phyloP scores from a whole-genome alignment of 2,329 filamentous ascomycete species.

The Fusarium sp. region DNA sequence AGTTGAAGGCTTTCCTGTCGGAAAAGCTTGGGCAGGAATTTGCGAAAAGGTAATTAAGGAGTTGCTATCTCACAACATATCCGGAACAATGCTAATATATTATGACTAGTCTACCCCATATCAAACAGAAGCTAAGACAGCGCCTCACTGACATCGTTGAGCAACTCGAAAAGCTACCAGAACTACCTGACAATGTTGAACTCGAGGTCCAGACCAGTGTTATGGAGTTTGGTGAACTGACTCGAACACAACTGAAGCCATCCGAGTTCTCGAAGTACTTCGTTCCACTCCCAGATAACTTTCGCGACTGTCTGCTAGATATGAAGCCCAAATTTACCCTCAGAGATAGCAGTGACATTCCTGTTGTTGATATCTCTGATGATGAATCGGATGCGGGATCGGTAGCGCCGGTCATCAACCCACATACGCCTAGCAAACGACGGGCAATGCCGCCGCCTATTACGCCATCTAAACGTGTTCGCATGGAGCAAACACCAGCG shows the following conservation, averaged over 20 bases:
- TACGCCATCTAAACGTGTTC: slow-evolving; percentile 52
- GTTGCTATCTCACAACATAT: neutral
- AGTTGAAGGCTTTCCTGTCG: slow-evolving; percentile 64
- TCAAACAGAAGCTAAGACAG: slow-evolving; percentile 63
- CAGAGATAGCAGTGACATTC: slow-evolving; percentile 52
- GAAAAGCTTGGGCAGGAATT: slow-evolving; percentile 66
- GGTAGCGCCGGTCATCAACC: slow-evolving; percentile 29
- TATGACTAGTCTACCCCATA: slow-evolving; percentile 59
- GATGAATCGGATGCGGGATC: slow-evolving; percentile 54
- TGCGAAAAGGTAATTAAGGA: slow-evolving; percentile 57
- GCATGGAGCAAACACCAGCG: slow-evolving; percentile 34
- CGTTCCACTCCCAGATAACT: slow-evolving; percentile 61
- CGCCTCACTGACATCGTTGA: slow-evolving; percentile 64
- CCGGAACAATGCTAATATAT: slow-evolving; percentile 15
- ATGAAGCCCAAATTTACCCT: slow-evolving; percentile 62
- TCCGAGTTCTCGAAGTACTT: slow-evolving; percentile 60
- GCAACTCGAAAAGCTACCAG: slow-evolving; percentile 70
- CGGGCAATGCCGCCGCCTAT: slow-evolving; percentile 41
- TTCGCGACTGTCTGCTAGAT: slow-evolving; percentile 60
- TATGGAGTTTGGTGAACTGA: slow-evolving; percentile 64
- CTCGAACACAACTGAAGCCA: slow-evolving; percentile 60
- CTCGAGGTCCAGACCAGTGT: slow-evolving; percentile 72
- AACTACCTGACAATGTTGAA: slow-evolving; percentile 76
- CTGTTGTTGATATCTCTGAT: slow-evolving; percentile 53
- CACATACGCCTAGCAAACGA: slow-evolving; percentile 48